Evolutionary conservation across 2,329 filamentous ascomycete genomes (phyloP), one percentile per base, ranked within the genome.

Genomic region (Magnaporthales sp.): DNA sequence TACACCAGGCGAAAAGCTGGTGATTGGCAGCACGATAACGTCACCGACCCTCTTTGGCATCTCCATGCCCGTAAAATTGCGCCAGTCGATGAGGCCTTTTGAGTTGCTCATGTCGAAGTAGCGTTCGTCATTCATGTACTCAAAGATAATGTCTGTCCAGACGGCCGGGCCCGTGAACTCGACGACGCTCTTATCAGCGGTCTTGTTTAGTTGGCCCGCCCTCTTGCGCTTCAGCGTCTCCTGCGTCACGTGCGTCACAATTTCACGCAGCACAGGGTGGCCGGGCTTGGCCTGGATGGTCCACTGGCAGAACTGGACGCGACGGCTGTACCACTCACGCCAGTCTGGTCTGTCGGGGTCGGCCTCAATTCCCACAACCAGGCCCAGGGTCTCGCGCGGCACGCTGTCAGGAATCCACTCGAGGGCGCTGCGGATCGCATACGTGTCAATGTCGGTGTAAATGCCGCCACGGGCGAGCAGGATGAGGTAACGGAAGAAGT

Each of bases 251-350:
- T 89, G 90, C 15, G 90, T 84, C 32, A 99, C 92, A 68, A 97
- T 86, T 68, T 97, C 92, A 69, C 93, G 88, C 67, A 99, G 84
- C 13, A 97, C 88, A 0, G 95, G 95, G 76, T 99, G 95, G 11
- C 95, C 95, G 0, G 94, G 91, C 78, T 99, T 99, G 67, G 91
- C 83, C 78, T 98, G 94, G 69, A 99, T 97, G 1, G 95, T 99
- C 95, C 95, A 99, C 77, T 99, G 95, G 79, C 95, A 99, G 78
- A 99, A 98, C 76, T 98, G 95, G 68, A 99, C 93, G 70, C 94
- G 87, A 68, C 95, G 90, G 70, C 92, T 95, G 81, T 98, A 99
- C 95, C 94, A 98, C 1, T 97, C 83, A 46, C 87, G 85, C 95
- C 95, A 99, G 76, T 99, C 95, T 3, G 87, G 86, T 63, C 95